Evolutionary conservation across 2,329 filamentous ascomycete species (phyloP), one percentile per base, ranked within the genome.

Genomic region (Diaporthe vaccinii): DNA sequence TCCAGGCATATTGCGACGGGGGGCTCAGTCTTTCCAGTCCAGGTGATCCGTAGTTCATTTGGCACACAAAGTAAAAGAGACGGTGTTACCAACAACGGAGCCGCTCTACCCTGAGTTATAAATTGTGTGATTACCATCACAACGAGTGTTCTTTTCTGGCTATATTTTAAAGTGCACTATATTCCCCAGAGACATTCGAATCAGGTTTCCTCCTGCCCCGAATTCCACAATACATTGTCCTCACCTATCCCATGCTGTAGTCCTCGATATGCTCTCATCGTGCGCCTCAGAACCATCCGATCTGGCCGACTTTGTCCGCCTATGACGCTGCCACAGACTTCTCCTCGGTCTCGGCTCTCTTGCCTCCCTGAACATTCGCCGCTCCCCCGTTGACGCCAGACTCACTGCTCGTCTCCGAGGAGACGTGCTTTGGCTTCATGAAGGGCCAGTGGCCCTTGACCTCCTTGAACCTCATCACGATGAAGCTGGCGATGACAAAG

Each of bases 391-490:
- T 69, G 15, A 69, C 65, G 34, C 65, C 65, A 25, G 65, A 69
- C 65, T 69, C 65, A 20, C 65, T 69, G 15, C 46, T 69, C 31
- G 65, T 69, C 65, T 69, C 65, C 6, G 65, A 69, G 10, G 65
- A 55, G 2, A 55, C 65, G 8, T 36, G 22, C 65, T 76, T 76
- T 10, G 74, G 46, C 49, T 58, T 71, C 62, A 76, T 72, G 46
- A 76, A 72, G 9, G 75, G 75, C 72, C 72, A 74, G 72, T 74
- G 58, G 9, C 75, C 75, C 39, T 76, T 73, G 49, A 57, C 39
- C 82, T 93, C 91, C 75, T 87, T 87, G 82, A 86, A 91, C 34
- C 88, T 84, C 84, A 93, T 86, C 25, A 83, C 77, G 3, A 88
- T 73, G 80, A 93, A 92, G 31, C 85, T 87, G 20, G 87, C 73